phyloP scores from a whole-genome alignment of 208 protist genomes.

The Polymyxa betae region DNA sequence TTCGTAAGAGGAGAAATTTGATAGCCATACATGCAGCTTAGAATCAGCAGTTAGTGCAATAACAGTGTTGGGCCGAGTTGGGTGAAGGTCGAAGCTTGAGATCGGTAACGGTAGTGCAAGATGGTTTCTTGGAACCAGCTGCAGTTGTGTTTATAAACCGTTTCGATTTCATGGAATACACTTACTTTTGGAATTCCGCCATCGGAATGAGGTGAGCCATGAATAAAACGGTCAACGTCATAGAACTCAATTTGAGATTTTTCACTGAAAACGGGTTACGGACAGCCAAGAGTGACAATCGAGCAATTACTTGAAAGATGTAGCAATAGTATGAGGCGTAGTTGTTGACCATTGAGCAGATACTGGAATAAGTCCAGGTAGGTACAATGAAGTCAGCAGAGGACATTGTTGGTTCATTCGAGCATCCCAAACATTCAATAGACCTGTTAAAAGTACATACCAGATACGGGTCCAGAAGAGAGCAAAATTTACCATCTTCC shows the following conservation, averaged over 20 bases:
- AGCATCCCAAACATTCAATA: not conserved
- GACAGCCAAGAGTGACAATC: not conserved
- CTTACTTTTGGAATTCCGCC: not conserved
- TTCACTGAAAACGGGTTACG: not conserved
- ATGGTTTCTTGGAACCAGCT: not conserved
- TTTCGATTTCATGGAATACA: no score
- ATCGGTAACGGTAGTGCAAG: not conserved
- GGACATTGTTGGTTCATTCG: not conserved
- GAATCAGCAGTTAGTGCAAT: not conserved
- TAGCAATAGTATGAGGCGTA: not conserved
- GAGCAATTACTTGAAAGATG: not conserved
- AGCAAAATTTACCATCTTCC: slow-evolving; percentile 38
- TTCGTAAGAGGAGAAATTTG: not conserved
- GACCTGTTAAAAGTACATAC: not conserved
- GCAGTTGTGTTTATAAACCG: not conserved
- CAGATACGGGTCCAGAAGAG: not conserved
- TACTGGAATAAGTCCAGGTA: not conserved
- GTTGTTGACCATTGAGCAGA: slow-evolving; percentile 2
- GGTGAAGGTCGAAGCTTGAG: not conserved
- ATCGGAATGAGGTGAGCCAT: not conserved
- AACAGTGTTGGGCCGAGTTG: not conserved
- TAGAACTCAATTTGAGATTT: slow-evolving; percentile 39
- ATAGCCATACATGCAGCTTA: not conserved
- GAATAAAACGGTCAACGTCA: not conserved
- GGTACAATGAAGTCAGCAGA: not conserved